Evolutionary conservation across 495 filamentous ascomycete genomes (phyloP), one percentile per base, ranked within the genome.

Genomic region (Aspergillus saccharolyticus): DNA sequence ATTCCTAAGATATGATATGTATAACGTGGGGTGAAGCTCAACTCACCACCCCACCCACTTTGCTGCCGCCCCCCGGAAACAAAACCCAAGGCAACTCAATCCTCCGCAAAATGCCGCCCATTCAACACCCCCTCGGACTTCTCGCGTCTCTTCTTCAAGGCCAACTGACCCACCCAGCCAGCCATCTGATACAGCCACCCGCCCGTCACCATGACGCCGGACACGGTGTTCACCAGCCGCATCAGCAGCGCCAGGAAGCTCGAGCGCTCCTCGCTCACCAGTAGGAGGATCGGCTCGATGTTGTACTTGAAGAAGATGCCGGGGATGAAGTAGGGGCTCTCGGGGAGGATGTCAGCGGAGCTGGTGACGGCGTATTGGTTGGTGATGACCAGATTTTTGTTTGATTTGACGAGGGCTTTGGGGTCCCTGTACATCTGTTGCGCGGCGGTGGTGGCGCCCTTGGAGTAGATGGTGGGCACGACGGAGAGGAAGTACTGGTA

Each of bases 261-360:
- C 43, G 83, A 85, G 62, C 93, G 79, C 65, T 86, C 84, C 75
- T 97, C 94, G 60, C 86, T 86, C 53, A 99, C 85, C 21, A 86
- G 85, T 25, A 99, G 76, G 63, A 90, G 69, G 64, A 99, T 93
- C 4, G 94, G 94, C 82, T 99, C 94, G 67, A 99, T 97, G 72
- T 97, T 93, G 70, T 93, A 99, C 78, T 97, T 97, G 80, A 99
- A 91, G 73, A 96, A 99, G 62, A 99, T 89, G 12, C 95, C 95
- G 1, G 94, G 94, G 6, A 96, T 82, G 43, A 72, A 57, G 58
- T 58, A 69, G 8, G 78, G 75, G 56, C 78, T 83, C 69, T 96
- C 88, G 54, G 77, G 72, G 42, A 97, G 77, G 8, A 75, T 62
- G 52, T 83, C 80, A 53, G 80, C 84, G 71, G 96, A 90, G 63